Base-by-base conservation (phyloP, 2,329 filamentous ascomycete species). In the Colletotrichum musicola region DNA sequence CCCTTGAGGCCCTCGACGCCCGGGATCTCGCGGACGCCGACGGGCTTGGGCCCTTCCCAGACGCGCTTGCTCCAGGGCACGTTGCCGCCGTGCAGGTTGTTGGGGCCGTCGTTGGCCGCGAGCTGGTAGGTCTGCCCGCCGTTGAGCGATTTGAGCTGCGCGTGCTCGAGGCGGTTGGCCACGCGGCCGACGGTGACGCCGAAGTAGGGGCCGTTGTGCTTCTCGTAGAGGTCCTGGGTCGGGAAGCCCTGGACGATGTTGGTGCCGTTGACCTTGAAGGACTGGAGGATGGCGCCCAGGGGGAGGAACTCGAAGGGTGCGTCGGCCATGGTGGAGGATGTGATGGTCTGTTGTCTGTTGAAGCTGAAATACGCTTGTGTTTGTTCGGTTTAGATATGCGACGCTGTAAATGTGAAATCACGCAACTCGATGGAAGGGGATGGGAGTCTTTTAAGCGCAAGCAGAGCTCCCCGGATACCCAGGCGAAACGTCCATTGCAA, bases 231-330 rank as follows among this genome's bases (percentile, higher is more conserved):
- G 51, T 92, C 89, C 61, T 92, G 88, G 14, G 86, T 90, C 18
- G 92, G 88, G 82, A 98, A 98, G 61, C 91, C 90, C 73, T 96
- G 92, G 22, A 98, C 95, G 72, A 99, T 96, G 83, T 98, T 96
- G 77, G 88, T 83, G 71, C 89, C 92, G 68, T 87, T 92, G 73
- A 98, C 88, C 55, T 85, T 87, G 83, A 98, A 91, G 76, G 92
- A 88, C 78, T 98, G 90, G 77, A 96, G 91, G 77, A 93, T 93
- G 74, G 92, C 93, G 71, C 93, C 93, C 58, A 93, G 85, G 25
- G 92, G 90, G 70, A 95, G 84, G 81, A 95, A 93, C 50, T 85
- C 84, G 75, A 91, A 87, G 50, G 86, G 77, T 44, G 85, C 81
- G 77, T 85, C 77, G 47, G 82, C 72, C 82, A 85, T 85, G 71